Evolutionary conservation across 2,329 filamentous ascomycete species (phyloP).

Genomic region (Cyphellophora attinorum): DNA sequence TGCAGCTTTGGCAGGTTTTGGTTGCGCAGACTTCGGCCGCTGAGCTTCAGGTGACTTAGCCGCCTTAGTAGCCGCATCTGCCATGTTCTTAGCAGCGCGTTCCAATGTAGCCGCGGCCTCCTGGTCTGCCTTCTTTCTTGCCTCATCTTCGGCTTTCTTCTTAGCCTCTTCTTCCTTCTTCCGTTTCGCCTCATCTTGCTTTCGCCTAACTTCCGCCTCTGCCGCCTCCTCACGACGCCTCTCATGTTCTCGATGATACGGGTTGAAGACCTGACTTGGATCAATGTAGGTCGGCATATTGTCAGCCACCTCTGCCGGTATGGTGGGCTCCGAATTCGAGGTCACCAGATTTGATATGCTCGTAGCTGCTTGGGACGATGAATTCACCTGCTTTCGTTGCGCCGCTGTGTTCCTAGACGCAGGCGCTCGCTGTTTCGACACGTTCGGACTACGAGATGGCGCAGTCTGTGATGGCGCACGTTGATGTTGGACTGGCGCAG

Average conservation of each 20-base stretch:
- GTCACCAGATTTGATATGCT: conserved; percentile 3
- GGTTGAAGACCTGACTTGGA: conserved; percentile 45
- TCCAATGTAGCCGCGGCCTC: background rate
- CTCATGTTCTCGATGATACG: conserved; percentile 39
- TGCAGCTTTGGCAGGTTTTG: conserved; percentile 3
- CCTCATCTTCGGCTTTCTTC: conserved; percentile 1
- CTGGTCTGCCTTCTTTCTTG: conserved; percentile 1
- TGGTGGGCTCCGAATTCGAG: background rate
- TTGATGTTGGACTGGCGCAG: background rate
- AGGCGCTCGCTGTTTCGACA: background rate
- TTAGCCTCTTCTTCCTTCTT: conserved; percentile 6
- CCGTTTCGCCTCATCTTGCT: conserved; percentile 16
- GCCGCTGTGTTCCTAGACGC: background rate
- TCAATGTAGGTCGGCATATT: conserved; percentile 36
- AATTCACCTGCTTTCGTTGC: background rate
- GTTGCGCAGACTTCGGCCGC: conserved; percentile 4
- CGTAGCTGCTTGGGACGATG: conserved; percentile 7
- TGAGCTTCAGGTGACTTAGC: background rate
- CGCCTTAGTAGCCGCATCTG: background rate
- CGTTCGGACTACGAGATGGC: background rate
- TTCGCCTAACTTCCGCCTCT: conserved; percentile 22
- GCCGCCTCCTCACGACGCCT: conserved; percentile 26
- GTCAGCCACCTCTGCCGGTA: background rate
- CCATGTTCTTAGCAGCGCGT: background rate
- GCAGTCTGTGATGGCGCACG: background rate